phyloP scores from a whole-genome alignment of 257 asterid species.

The Cinchona pubescens region DNA sequence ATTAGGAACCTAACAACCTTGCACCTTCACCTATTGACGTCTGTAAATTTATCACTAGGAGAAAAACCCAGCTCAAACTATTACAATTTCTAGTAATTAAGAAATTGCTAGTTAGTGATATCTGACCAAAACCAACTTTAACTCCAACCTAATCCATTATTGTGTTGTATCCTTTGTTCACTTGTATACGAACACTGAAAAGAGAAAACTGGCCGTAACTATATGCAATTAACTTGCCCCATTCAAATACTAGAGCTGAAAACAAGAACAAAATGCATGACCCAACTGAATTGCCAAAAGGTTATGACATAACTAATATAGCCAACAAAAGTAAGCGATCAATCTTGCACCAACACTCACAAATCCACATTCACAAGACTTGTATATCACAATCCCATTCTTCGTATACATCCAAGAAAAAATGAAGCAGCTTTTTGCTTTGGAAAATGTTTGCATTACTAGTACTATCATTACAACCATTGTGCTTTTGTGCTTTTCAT shows the following conservation, averaged over 20 bases:
- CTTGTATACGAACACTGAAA: background rate
- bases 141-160: background rate
- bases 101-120: background rate
- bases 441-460: conserved; percentile 16
- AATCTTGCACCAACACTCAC: background rate
- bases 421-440: conserved; percentile 27
- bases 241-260: conserved; percentile 10
- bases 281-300: conserved; percentile 39
- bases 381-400: conserved; percentile 13
- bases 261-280: conserved; percentile 41
- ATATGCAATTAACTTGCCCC: background rate
- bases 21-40: no score
- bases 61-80: background rate
- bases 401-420: background rate
- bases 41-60: background rate
- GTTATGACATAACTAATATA: conserved; percentile 13
- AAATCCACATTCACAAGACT: background rate
- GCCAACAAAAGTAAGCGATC: background rate
- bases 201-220: background rate
- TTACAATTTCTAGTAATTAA: background rate
- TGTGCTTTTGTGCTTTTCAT: conserved; percentile 27
- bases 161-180: background rate
- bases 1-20: no score
- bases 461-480: background rate
- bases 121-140: background rate